phyloP scores from a whole-genome alignment of 2,329 filamentous ascomycete genomes.

The Hypoxylon sp. region DNA sequence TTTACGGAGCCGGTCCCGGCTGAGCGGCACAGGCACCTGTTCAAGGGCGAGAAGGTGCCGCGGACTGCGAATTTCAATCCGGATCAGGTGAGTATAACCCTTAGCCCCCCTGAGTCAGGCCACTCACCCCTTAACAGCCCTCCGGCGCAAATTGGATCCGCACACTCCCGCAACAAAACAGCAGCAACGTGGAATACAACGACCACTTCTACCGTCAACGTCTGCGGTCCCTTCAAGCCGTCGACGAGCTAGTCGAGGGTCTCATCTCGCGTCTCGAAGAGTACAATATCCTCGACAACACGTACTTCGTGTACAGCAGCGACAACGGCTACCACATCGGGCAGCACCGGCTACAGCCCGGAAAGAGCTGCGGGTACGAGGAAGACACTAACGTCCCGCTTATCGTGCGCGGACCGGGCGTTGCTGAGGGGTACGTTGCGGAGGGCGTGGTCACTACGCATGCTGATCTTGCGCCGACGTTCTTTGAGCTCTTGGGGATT shows the following conservation, averaged over 20 bases:
- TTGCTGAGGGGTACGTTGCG: conserved; percentile 58
- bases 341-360: conserved; percentile 69
- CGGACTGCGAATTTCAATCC: conserved; percentile 77
- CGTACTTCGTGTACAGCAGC: conserved; percentile 69
- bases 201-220: conserved; percentile 67
- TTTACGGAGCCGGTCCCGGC: conserved; percentile 62
- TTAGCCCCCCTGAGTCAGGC: no score
- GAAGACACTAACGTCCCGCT: conserved; percentile 72
- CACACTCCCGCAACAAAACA: conserved; percentile 57
- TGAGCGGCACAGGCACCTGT: conserved; percentile 72
- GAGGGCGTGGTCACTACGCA: conserved; percentile 65
- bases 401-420: conserved; percentile 69
- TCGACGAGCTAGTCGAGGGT: conserved; percentile 66
- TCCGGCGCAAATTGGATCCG: conserved; percentile 61
- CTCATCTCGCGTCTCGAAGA: conserved; percentile 58
- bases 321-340: conserved; percentile 73
- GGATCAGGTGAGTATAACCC: conserved; percentile 59
- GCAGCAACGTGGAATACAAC: conserved; percentile 59
- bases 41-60: conserved; percentile 70
- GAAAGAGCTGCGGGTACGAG: conserved; percentile 70
- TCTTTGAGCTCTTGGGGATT: conserved; percentile 61
- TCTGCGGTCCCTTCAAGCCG: conserved; percentile 65
- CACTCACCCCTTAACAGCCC: conserved; percentile 18
- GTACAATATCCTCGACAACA: conserved; percentile 72
- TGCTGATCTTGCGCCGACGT: conserved; percentile 67